phyloP scores from a whole-genome alignment of 352 stramenopile genomes.

The Lagenidium sp. region DNA sequence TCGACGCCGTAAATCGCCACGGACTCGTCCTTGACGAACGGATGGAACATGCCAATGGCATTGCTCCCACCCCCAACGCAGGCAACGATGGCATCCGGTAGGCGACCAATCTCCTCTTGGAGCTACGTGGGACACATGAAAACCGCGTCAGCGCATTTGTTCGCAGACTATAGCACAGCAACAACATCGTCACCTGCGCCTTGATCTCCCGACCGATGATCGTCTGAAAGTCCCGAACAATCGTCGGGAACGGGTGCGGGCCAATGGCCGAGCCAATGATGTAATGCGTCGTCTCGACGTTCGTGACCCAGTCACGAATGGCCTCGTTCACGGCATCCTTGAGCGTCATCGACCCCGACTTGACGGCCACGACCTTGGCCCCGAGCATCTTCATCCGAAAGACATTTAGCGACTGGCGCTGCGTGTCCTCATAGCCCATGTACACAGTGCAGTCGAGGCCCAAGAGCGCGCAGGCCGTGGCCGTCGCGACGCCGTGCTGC shows the following conservation, averaged over 20 bases:
- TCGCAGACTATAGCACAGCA: too few relatives aligned
- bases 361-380: constrained; percentile 96
- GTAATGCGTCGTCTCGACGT: constrained; percentile 98
- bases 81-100: constrained; percentile 95
- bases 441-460: constrained; percentile 96
- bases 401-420: constrained; percentile 97
- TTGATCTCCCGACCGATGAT: constrained; percentile 94
- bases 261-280: constrained; percentile 98
- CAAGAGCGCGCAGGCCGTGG: constrained; percentile 94
- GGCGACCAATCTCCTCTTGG: constrained; percentile 90
- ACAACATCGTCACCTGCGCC: constrained; percentile 30
- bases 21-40: constrained; percentile 91
- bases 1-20: constrained; percentile 96
- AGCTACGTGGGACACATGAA: constrained; percentile 37
- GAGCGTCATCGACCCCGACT: constrained; percentile 92
- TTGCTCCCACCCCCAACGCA: constrained; percentile 98
- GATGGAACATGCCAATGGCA: constrained; percentile 98
- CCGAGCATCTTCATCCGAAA: constrained; percentile 99
- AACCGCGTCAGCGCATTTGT: too few relatives aligned
- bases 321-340: constrained; percentile 99
- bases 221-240: constrained; percentile 98
- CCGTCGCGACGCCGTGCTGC: constrained; percentile 97
- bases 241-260: constrained; percentile 97
- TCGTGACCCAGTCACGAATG: constrained; percentile 98
- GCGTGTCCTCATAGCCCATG: constrained; percentile 98